These are phyloP conservation scores for Cinnamomum micranthum DNA, from an alignment of 164 flowering plant genomes.

Conservation along the genomic window DNA sequence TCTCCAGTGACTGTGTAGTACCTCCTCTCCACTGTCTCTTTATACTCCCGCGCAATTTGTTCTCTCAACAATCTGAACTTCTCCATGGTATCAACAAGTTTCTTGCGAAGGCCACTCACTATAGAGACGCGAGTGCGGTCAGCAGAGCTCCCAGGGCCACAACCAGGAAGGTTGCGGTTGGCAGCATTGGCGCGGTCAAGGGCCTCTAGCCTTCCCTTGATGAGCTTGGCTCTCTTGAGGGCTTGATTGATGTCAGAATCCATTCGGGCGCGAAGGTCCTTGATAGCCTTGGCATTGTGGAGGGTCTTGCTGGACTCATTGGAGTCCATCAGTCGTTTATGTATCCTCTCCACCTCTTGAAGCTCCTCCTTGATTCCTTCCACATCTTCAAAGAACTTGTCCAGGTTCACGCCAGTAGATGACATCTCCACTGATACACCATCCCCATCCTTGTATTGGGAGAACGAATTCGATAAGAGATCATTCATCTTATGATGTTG, in stretches of 20 bases:
- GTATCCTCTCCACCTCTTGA: conserved; percentile 25
- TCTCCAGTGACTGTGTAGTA: conserved; percentile 33
- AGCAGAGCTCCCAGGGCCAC: conserved; percentile 34
- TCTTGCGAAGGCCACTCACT: conserved; percentile 25
- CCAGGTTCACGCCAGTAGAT: conserved; percentile 19
- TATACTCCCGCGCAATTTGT: conserved; percentile 20
- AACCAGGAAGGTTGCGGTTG: conserved; percentile 27
- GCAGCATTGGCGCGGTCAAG: conserved; percentile 35
- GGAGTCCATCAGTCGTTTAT: conserved; percentile 20
- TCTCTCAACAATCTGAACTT: conserved; percentile 20
- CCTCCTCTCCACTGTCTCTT: conserved; percentile 26
- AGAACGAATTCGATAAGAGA: conserved; percentile 67
- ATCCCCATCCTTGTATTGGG: conserved; percentile 40
- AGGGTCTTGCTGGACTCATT: conserved; percentile 34
- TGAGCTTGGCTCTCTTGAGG: conserved; percentile 27
- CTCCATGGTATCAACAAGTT: conserved; percentile 27
- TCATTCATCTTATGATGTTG: conserved; percentile 53
- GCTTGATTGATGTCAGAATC: conserved; percentile 25
- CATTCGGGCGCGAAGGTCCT: conserved; percentile 27
- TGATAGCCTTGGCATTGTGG: conserved; percentile 34
- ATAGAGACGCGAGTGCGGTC: conserved; percentile 35
- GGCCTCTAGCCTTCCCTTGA: conserved; percentile 31
- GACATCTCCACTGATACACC: conserved; percentile 10
- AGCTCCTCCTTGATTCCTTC: conserved; percentile 38
- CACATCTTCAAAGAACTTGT: conserved; percentile 42